Base-by-base conservation (phyloP, 441 rosid genomes). In the Populus hybrid region DNA sequence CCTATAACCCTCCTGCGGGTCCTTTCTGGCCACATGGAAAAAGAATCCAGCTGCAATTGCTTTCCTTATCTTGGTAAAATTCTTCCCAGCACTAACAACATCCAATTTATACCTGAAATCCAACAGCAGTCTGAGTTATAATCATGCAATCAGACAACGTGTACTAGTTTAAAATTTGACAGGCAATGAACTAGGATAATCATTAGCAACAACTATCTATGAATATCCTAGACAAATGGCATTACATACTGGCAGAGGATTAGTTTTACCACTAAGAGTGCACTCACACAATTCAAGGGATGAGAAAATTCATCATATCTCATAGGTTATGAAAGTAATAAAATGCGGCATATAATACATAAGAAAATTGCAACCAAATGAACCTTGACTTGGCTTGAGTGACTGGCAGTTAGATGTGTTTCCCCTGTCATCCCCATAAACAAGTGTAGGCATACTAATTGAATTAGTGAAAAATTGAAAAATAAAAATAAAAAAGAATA, bases 1-100 rank as follows among this genome's bases (percentile, higher is more conserved):
- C 77, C 99, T 87, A 79, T 92, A 95, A 46, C 97, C 98, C 79
- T 95, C 99, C 71, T 92, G 98, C 1, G 99, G 99, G 72, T 93
- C 98, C 85, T 94, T 94, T 78, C 97, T 88, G 3, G 96, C 87
- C 8, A 85, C 92, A 64, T 93, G 32, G 32, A 30, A 30, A 30
- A 30, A 94, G 88, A 94, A 93, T 40, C 98, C 97, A 14, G 97
- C 97, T 12, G 98, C 86, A 35, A 94, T 94, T 8, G 98, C 97
- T 87, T 93, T 94, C 85, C 95, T 86, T 69, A 94, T 93, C 89
- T 91, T 94, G 1, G 89, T 86, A 71, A 95, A 93, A 71, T 93
- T 92, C 86, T 89, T 95, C 42, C 97, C 97, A 4, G 97, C 98
- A 69, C 96, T 86, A 68, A 93, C 88, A 23, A 95, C 94, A 40